Conservation (phyloP, 2,329 filamentous ascomycete species). For the Clarireedia monteithiana region DNA sequence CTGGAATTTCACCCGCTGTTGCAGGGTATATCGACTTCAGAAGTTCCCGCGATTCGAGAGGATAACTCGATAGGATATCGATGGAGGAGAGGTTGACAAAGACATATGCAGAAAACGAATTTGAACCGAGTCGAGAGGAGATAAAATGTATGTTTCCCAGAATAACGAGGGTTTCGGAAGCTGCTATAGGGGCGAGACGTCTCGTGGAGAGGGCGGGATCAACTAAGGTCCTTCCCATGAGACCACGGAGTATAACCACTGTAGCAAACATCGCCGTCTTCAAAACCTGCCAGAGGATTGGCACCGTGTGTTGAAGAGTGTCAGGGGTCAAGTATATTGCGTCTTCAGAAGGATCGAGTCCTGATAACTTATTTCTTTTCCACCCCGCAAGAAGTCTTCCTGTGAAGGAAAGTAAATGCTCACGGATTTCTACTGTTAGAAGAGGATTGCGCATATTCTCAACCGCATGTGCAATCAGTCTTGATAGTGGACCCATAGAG, state of each 20-base stretch:
- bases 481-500: slow-evolving; percentile 54
- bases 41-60: slow-evolving; percentile 50
- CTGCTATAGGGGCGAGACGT: slow-evolving; percentile 47
- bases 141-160: slow-evolving; percentile 63
- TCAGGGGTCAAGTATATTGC: slow-evolving; percentile 46
- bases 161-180: slow-evolving; percentile 53
- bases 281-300: slow-evolving; percentile 56
- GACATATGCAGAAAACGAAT: slow-evolving; percentile 59
- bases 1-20: slow-evolving; percentile 46
- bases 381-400: slow-evolving; percentile 50
- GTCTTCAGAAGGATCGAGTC: slow-evolving; percentile 56
- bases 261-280: slow-evolving; percentile 57
- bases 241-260: slow-evolving; percentile 52
- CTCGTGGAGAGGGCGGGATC: slow-evolving; percentile 43
- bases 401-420: slow-evolving; percentile 43
- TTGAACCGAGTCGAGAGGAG: slow-evolving; percentile 54
- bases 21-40: slow-evolving; percentile 32
- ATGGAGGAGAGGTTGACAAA: slow-evolving; percentile 63
- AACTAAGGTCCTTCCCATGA: slow-evolving; percentile 49
- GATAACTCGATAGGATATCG: slow-evolving; percentile 59
- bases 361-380: slow-evolving; percentile 61
- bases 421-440: slow-evolving; percentile 36
- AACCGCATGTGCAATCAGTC: slow-evolving; percentile 53
- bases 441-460: slow-evolving; percentile 44
- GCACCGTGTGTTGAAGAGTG: slow-evolving; percentile 49